phyloP scores from a whole-genome alignment of 371 early-diverging fungal genomes.

The Blakeslea trispora region DNA sequence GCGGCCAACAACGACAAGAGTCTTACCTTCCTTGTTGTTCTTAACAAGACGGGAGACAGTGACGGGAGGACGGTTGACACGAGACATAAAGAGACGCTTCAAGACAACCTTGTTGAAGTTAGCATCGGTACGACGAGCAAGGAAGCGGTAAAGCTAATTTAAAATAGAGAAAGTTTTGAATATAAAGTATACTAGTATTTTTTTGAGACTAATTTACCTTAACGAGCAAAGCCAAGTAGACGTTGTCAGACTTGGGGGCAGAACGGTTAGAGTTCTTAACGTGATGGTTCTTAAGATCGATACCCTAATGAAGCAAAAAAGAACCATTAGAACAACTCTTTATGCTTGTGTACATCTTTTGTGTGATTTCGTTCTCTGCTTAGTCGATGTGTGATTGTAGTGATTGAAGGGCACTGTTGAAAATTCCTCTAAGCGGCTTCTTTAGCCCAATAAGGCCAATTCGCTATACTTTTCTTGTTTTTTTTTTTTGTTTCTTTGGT shows the following conservation, averaged over 20 bases:
- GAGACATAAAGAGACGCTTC: conserved; percentile 98
- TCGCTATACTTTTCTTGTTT: too few species aligned
- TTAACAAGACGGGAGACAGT: conserved; percentile 87
- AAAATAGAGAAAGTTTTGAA: background rate
- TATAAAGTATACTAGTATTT: background rate
- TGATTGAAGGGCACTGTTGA: background rate
- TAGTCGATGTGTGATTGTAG: background rate
- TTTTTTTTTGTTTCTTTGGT: too few species aligned
- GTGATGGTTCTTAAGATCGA: conserved; percentile 96
- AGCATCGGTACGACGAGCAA: conserved; percentile 97
- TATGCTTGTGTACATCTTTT: background rate
- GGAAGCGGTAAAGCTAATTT: conserved; percentile 93
- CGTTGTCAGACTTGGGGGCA: conserved; percentile 90
- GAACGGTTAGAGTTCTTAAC: conserved; percentile 86
- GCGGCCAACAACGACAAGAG: conserved; percentile 92
- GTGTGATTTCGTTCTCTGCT: background rate
- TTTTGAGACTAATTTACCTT: conserved; percentile 70
- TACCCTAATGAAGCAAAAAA: conserved; percentile 68
- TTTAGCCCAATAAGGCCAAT: too few species aligned
- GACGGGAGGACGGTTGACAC: conserved; percentile 95
- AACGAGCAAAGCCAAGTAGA: conserved; percentile 94
- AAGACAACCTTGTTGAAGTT: conserved; percentile 98
- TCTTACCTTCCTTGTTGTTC: conserved; percentile 77
- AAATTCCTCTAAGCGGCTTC: too few species aligned
- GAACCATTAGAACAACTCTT: background rate